These are phyloP conservation scores for Anthostomella pinea DNA, from an alignment of 2,329 filamentous ascomycete genomes.

Conservation along the genomic window DNA sequence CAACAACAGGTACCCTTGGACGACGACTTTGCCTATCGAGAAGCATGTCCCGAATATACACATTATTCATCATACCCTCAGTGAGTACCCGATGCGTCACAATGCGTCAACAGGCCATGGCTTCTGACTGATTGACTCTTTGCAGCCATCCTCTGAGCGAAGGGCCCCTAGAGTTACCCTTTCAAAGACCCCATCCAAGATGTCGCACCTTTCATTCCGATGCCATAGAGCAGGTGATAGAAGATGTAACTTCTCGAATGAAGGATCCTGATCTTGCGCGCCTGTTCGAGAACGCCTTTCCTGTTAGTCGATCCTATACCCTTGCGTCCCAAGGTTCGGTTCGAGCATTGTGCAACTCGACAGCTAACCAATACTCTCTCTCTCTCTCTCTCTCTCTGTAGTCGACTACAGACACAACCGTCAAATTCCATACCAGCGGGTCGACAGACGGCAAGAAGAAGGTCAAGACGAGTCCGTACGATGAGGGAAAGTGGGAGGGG, in stretches of 20 bases:
- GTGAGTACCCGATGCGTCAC: too few species aligned
- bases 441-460: slow-evolving; percentile 50
- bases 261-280: slow-evolving; percentile 83
- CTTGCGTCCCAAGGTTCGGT: background rate
- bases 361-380: slow-evolving; percentile 15
- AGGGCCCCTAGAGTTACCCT: slow-evolving; percentile 77
- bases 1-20: slow-evolving; percentile 33
- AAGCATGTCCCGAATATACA: slow-evolving; percentile 64
- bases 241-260: slow-evolving; percentile 75
- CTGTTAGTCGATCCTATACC: slow-evolving; percentile 37
- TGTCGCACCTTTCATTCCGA: slow-evolving; percentile 90
- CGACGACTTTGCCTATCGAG: slow-evolving; percentile 31
- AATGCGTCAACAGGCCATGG: too few species aligned
- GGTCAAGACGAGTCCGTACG: slow-evolving; percentile 36
- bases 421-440: slow-evolving; percentile 79
- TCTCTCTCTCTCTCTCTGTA: slow-evolving; percentile 14
- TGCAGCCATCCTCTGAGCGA: slow-evolving; percentile 72
- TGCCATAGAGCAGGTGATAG: slow-evolving; percentile 83
- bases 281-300: slow-evolving; percentile 93
- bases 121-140: slow-evolving; percentile 14
- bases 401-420: slow-evolving; percentile 85
- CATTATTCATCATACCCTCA: slow-evolving; percentile 57
- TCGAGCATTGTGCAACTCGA: slow-evolving; percentile 3
- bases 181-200: slow-evolving; percentile 73
- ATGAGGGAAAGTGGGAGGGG: slow-evolving; percentile 71